These are phyloP conservation scores for Termitomyces sp. DNA, from an alignment of 768 basidiomycete genomes.

Conservation along the genomic window DNA sequence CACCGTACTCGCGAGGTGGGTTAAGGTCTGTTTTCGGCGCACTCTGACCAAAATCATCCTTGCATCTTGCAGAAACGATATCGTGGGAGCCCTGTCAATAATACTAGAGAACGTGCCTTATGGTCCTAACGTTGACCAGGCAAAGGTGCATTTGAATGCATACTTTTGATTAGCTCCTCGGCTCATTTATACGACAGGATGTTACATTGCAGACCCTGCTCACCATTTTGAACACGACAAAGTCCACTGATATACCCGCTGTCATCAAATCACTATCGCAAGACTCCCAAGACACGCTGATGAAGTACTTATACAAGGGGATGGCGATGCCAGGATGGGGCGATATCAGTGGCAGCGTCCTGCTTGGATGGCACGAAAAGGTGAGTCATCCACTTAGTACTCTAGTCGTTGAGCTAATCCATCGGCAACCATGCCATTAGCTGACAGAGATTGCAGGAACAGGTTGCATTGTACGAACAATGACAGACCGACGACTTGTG, in stretches of 20 bases:
- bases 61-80: constrained; percentile 56
- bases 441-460: constrained; percentile 91
- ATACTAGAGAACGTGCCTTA: constrained; percentile 84
- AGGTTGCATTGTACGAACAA: constrained; percentile 89
- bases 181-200: constrained; percentile 38
- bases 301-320: constrained; percentile 98
- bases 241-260: constrained; percentile 76
- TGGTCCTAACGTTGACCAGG: constrained; percentile 81
- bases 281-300: constrained; percentile 83
- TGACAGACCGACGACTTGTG: constrained; percentile 54
- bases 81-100: constrained; percentile 60
- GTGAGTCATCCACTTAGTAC: constrained; percentile 28
- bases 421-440: constrained; percentile 31
- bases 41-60: not conserved
- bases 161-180: not conserved
- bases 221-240: constrained; percentile 91
- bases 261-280: constrained; percentile 69
- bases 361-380: constrained; percentile 95
- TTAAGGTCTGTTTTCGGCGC: constrained; percentile 3
- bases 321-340: constrained; percentile 70
- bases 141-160: constrained; percentile 57
- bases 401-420: constrained; percentile 13
- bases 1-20: constrained; percentile 68
- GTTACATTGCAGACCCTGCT: constrained; percentile 76
- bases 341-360: constrained; percentile 55